A percentile compares a stretch with the other conserved stretches of the same genome.
Conservation (phyloP, 78 protist species). For the Paulinella micropora region DNA sequence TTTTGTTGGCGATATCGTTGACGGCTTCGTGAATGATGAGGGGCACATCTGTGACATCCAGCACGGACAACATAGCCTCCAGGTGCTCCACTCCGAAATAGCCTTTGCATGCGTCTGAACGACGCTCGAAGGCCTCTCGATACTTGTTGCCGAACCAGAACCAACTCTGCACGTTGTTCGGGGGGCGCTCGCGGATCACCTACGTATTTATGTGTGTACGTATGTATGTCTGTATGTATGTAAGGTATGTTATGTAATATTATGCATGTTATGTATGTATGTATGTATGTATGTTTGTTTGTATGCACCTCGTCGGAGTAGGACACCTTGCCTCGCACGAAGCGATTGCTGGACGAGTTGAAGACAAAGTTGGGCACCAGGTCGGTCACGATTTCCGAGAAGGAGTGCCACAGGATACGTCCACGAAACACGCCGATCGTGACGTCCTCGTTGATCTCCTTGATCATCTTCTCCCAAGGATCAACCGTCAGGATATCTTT, state of each 20-base stretch:
- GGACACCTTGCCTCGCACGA: too few relatives aligned
- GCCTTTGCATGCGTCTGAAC: neutral
- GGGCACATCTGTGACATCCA: neutral
- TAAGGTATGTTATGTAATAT: neutral
- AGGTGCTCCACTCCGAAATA: neutral
- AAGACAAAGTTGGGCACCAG: too few relatives aligned
- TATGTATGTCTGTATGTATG: neutral
- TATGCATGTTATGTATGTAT: neutral
- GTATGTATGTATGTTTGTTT: neutral
- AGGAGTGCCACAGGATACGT: too few relatives aligned
- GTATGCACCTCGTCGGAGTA: neutral
- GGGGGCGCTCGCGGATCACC: neutral
- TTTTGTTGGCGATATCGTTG: neutral
- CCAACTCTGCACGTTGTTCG: neutral
- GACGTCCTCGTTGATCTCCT: neutral
- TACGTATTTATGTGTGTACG: neutral
- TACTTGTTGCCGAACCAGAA: neutral
- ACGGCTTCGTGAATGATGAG: neutral
- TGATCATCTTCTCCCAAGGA: neutral
- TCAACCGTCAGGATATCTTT: neutral
- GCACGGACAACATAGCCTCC: neutral
- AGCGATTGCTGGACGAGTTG: too few relatives aligned
- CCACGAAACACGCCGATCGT: neutral
- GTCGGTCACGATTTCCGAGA: too few relatives aligned
- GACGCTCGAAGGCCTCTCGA: neutral